Percentiles rank a stretch among this genome's conserved stretches.
These are phyloP conservation scores for Avena sativa DNA, from an alignment of 176 grass and related monocot species.

Conservation along the genomic window DNA sequence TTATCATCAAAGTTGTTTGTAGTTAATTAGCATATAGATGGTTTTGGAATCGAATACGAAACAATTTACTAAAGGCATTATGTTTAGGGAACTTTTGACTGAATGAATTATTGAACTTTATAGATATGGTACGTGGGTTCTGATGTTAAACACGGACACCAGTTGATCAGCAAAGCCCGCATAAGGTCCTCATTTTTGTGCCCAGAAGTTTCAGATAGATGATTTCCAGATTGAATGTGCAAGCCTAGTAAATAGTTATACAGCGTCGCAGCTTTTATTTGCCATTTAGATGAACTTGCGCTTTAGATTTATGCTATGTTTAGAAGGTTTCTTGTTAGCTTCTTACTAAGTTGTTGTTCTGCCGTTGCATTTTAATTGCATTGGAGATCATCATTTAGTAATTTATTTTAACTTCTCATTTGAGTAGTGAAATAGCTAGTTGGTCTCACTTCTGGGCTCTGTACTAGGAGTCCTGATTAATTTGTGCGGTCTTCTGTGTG, in stretches of 20 bases:
- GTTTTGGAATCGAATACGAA: background rate
- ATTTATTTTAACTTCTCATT: conserved; percentile 9
- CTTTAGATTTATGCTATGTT: conserved; percentile 3
- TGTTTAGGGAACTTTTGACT: conserved; percentile 8
- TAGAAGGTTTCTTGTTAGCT: conserved; percentile 25
- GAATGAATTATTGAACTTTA: background rate
- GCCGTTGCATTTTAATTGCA: background rate
- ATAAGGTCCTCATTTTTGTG: background rate
- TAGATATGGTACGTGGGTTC: conserved; percentile 22
- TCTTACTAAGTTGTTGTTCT: conserved; percentile 17
- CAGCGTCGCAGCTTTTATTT: background rate
- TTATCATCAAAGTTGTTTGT: background rate
- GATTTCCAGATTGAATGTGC: background rate
- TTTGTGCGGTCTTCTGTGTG: conserved; percentile 13
- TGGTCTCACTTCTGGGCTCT: background rate
- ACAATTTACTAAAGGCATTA: background rate
- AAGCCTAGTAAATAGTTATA: background rate
- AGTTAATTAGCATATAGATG: background rate
- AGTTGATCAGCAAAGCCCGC: background rate
- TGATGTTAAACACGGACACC: conserved; percentile 2
- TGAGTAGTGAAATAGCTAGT: background rate
- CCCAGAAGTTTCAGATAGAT: background rate
- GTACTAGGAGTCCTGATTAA: background rate
- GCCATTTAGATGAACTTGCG: background rate
- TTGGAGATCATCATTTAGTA: background rate